Conservation (phyloP, 768 basidiomycete genomes). For the Hortiboletus flavorubellus region DNA sequence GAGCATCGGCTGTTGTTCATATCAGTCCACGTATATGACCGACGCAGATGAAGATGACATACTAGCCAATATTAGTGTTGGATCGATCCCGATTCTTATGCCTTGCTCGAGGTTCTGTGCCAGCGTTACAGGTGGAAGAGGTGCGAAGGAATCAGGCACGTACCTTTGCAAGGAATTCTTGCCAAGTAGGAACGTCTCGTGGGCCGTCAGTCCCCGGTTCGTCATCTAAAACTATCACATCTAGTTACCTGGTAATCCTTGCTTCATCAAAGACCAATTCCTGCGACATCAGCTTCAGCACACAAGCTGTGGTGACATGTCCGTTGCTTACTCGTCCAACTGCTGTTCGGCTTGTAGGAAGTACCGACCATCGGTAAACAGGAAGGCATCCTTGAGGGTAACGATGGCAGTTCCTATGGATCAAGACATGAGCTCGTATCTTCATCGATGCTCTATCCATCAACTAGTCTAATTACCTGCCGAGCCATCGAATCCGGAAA, state of each 20-base stretch:
- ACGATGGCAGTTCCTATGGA: constrained; percentile 70
- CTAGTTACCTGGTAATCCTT: constrained; percentile 69
- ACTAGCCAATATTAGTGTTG: constrained; percentile 70
- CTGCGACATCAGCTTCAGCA: constrained; percentile 33
- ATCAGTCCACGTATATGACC: not conserved
- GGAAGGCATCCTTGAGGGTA: constrained; percentile 62
- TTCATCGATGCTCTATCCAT: not conserved
- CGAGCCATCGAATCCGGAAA: constrained; percentile 93
- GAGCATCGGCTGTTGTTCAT: constrained; percentile 54
- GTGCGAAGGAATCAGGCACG: not conserved
- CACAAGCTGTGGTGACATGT: not conserved
- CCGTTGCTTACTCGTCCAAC: constrained; percentile 62
- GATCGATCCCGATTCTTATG: constrained; percentile 78
- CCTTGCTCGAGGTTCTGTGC: constrained; percentile 57
- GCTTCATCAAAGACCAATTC: constrained; percentile 94
- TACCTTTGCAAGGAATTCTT: constrained; percentile 79
- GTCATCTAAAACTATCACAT: constrained; percentile 3
- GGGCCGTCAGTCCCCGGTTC: constrained; percentile 8
- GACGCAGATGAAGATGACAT: constrained; percentile 17
- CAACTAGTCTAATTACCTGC: constrained; percentile 54
- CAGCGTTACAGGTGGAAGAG: not conserved
- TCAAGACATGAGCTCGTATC: constrained; percentile 3
- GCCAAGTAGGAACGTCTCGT: constrained; percentile 85
- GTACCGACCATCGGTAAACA: constrained; percentile 97
- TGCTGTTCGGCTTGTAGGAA: constrained; percentile 91